Percentiles rank a stretch among this genome's conserved stretches.
Evolutionary conservation across 140 eudicot species (phyloP).

Genomic region (Ambrosia hybrid): DNA sequence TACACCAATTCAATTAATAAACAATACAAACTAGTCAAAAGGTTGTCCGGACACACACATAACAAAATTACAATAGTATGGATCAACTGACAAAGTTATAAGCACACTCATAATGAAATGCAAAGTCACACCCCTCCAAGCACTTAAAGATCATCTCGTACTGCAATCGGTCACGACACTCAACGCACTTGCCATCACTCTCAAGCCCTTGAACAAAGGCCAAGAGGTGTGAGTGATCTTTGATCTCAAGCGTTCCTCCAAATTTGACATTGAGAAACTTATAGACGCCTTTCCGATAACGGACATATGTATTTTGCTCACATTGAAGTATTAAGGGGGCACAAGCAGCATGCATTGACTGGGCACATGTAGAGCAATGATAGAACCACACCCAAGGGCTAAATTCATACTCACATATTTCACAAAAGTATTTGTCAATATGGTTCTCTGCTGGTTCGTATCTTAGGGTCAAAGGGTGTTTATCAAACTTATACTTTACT

Average conservation of each 20-base stretch:
- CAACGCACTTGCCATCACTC: not conserved
- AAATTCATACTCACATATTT: slow-evolving; percentile 20
- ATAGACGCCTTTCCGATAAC: no score
- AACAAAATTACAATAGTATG: not conserved
- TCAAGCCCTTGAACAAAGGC: slow-evolving; percentile 10
- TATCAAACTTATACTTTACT: slow-evolving; percentile 6
- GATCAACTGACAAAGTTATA: not conserved
- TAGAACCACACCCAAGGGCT: not conserved
- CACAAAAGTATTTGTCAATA: slow-evolving; percentile 9
- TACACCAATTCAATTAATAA: no score
- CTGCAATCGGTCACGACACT: not conserved
- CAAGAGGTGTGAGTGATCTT: not conserved
- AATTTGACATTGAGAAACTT: slow-evolving; percentile 13
- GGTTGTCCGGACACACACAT: not conserved
- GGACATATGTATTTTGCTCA: not conserved
- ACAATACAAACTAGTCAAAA: not conserved
- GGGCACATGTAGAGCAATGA: slow-evolving; percentile 14
- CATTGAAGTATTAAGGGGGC: not conserved
- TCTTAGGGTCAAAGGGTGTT: slow-evolving; percentile 16
- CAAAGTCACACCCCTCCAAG: slow-evolving; percentile 5
- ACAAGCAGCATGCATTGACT: slow-evolving; percentile 18
- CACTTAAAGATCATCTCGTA: slow-evolving; percentile 8
- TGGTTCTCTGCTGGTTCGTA: not conserved
- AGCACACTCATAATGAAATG: not conserved
- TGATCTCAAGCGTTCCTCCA: slow-evolving; percentile 12